phyloP scores from a whole-genome alignment of 192 early-diverging fungal genomes.

The Rhizophagus sp. region DNA sequence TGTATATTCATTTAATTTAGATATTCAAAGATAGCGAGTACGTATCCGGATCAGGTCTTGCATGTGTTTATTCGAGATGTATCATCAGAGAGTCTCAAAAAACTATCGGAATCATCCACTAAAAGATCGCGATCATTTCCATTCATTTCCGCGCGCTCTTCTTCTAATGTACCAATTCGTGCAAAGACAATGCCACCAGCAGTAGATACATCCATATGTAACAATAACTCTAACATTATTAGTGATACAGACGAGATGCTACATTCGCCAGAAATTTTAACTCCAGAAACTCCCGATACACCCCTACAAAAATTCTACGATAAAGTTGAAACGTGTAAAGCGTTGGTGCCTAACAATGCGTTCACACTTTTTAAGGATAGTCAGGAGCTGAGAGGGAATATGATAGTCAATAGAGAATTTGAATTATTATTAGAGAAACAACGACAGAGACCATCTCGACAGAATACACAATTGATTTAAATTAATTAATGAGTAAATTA shows the following conservation, averaged over 20 bases:
- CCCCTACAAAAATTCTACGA: neutral
- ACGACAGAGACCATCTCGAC: neutral
- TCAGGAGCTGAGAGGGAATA: neutral
- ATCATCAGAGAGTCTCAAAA: slow-evolving; percentile 29
- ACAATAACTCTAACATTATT: neutral
- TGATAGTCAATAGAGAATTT: neutral
- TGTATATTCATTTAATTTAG: slow-evolving; percentile 8
- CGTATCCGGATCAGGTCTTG: slow-evolving; percentile 56
- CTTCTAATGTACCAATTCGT: slow-evolving; percentile 4
- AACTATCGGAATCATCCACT: neutral
- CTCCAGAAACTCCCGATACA: neutral
- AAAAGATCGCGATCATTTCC: slow-evolving; percentile 24
- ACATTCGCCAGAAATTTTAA: neutral
- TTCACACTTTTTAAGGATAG: neutral
- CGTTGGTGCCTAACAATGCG: neutral
- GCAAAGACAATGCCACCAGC: slow-evolving; percentile 3
- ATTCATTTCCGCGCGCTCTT: slow-evolving; percentile 19
- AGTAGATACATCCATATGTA: neutral
- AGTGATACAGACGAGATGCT: neutral
- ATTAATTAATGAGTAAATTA: neutral
- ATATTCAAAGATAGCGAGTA: slow-evolving; percentile 53
- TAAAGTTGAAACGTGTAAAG: neutral
- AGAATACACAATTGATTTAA: neutral
- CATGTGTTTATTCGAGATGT: slow-evolving; percentile 74
- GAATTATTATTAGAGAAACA: neutral